Conservation (phyloP, 2,329 filamentous ascomycete genomes). For the Coniochaeta sp. region DNA sequence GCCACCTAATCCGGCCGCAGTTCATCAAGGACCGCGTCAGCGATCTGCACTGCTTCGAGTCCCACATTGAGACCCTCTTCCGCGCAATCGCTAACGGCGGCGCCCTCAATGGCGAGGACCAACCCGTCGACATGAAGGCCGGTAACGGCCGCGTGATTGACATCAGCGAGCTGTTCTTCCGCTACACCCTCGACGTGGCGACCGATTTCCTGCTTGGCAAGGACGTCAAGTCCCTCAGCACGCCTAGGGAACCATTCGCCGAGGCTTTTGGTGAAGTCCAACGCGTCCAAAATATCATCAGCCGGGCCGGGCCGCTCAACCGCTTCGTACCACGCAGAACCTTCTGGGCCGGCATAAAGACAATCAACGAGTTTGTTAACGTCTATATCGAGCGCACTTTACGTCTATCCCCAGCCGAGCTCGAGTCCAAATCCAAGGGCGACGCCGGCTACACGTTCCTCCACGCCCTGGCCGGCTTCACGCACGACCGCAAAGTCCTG, state of each 20-base stretch:
- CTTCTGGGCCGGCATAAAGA: slow-evolving; percentile 57
- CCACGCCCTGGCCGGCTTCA: slow-evolving; percentile 75
- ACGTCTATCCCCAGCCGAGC: slow-evolving; percentile 59
- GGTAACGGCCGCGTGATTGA: slow-evolving; percentile 59
- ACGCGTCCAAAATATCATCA: slow-evolving; percentile 60
- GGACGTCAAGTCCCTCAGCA: slow-evolving; percentile 57
- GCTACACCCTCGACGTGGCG: slow-evolving; percentile 76
- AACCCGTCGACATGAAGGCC: slow-evolving; percentile 55
- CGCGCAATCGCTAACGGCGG: slow-evolving; percentile 54
- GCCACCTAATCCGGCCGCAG: slow-evolving; percentile 78
- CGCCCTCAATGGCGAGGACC: slow-evolving; percentile 48
- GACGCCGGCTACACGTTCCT: slow-evolving; percentile 76
- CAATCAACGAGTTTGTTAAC: slow-evolving; percentile 70
- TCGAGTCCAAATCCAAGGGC: slow-evolving; percentile 64
- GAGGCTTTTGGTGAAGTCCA: slow-evolving; percentile 76
- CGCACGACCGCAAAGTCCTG: slow-evolving; percentile 61
- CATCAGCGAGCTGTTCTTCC: slow-evolving; percentile 71
- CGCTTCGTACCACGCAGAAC: slow-evolving; percentile 52
- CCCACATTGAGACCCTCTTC: slow-evolving; percentile 68
- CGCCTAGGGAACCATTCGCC: slow-evolving; percentile 62
- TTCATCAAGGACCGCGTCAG: slow-evolving; percentile 80
- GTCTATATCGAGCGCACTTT: slow-evolving; percentile 71
- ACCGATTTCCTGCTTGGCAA: slow-evolving; percentile 82
- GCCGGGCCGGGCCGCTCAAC: slow-evolving; percentile 57
- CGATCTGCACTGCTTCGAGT: slow-evolving; percentile 75